Percentiles rank a stretch among this genome's conserved stretches.
phyloP scores from a whole-genome alignment of 2,329 filamentous ascomycete species.

The Epichloe brachyelytri region DNA sequence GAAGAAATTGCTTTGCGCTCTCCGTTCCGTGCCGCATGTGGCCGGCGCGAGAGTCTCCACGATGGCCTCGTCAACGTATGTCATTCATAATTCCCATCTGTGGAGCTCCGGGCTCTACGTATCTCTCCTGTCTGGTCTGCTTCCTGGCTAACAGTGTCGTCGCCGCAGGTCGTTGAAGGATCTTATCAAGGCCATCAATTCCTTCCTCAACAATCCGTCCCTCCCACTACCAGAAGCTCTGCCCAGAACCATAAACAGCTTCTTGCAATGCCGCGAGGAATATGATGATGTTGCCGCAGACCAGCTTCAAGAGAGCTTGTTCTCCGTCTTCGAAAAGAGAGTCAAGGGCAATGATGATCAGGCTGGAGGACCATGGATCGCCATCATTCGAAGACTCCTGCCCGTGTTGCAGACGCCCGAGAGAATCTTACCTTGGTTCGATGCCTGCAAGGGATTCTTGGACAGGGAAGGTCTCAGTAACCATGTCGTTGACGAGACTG shows the following conservation, averaged over 20 bases:
- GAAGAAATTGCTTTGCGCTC: neutral
- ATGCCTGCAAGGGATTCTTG: constrained; percentile 25
- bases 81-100: neutral
- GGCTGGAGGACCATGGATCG: constrained; percentile 55
- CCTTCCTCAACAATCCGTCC: constrained; percentile 33
- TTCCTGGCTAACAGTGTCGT: constrained; percentile 10
- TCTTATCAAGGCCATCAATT: constrained; percentile 42
- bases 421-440: constrained; percentile 60
- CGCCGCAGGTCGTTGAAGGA: constrained; percentile 43
- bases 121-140: constrained; percentile 5
- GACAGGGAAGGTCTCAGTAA: constrained; percentile 47
- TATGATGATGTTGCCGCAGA: constrained; percentile 58
- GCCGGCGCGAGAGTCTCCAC: constrained; percentile 1
- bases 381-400: constrained; percentile 49
- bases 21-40: constrained; percentile 1
- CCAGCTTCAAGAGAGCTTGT: constrained; percentile 60
- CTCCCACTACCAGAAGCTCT: constrained; percentile 57
- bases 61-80: constrained; percentile 17
- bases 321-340: constrained; percentile 51
- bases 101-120: neutral
- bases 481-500: constrained; percentile 48
- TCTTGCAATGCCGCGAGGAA: constrained; percentile 53
- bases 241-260: constrained; percentile 46
- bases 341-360: constrained; percentile 42
- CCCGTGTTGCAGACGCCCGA: constrained; percentile 50